Base-by-base conservation (phyloP, 805 yeast genomes). In the Schizosaccharomyces cryophilus region DNA sequence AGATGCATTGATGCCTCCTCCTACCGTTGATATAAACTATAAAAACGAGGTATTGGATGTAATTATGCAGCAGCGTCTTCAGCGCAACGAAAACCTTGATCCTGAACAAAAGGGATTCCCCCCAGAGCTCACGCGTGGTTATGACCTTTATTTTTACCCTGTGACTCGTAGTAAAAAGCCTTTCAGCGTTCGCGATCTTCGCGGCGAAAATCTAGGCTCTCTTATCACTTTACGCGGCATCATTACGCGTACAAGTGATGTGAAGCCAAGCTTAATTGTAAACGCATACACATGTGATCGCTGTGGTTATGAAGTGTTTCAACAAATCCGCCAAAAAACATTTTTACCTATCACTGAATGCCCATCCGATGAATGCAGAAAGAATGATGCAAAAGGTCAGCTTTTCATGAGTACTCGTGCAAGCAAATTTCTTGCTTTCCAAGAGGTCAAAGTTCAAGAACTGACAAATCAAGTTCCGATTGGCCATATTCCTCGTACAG, bases 271-370 rank as follows among this genome's bases (percentile, higher is more conserved):
- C 5, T 86, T 93, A 6, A 75, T 80, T 63, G 96, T 93, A 61
- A 87, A 84, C 67, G 97, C 98, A 0, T 94, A 90, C 70, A 87
- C 97, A 5, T 93, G 99, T 74, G 98, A 93, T 70, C 85, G 85
- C 67, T 93, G 99, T 76, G 99, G 98, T 59, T 84, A 80, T 72
- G 99, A 93, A 73, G 82, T 87, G 61, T 93, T 94, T 77, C 97
- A 93, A 74, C 97, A 94, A 70, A 95, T 93, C 65, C 83, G 80
- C 65, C 42, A 35, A 21, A 81, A 82, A 69, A 82, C 85, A 55
- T 94, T 86, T 73, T 82, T 85, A 35, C 99, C 99, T n/a, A 74
- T 88, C 61, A 70, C 75, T 3, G 95, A 88, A 68, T 93, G 99
- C 74, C 81, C 88, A 1, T 85, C 96, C 1, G 78, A 78, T 31